Evolutionary conservation across 2,329 filamentous ascomycete genomes (phyloP).

Genomic region (Dactylellina drechsleri): DNA sequence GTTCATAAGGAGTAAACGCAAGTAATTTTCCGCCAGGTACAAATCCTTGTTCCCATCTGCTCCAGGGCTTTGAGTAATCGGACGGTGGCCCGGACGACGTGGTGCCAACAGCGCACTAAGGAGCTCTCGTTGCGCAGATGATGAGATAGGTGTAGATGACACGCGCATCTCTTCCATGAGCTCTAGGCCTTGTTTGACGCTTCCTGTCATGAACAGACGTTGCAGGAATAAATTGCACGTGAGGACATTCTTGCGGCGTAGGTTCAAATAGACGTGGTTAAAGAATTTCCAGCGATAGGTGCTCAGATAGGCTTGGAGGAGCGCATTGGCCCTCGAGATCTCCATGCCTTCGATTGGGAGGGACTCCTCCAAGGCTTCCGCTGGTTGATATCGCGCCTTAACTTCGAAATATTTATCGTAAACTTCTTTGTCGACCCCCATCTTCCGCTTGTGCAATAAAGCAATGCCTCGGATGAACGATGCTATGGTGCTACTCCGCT

Average conservation of each 20-base stretch:
- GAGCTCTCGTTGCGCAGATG: constrained; percentile 55
- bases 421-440: constrained; percentile 23
- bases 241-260: constrained; percentile 40
- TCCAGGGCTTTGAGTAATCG: constrained; percentile 38
- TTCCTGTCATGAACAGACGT: constrained; percentile 43
- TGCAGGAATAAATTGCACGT: constrained; percentile 49
- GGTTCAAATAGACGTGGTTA: constrained; percentile 47
- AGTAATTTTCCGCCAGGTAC: constrained; percentile 49
- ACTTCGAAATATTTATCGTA: constrained; percentile 43
- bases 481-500: constrained; percentile 35
- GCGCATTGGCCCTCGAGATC: constrained; percentile 48
- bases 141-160: constrained; percentile 47
- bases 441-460: constrained; percentile 30
- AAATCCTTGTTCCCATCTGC: constrained; percentile 49
- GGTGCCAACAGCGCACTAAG: constrained; percentile 54
- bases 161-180: constrained; percentile 55
- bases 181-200: constrained; percentile 50
- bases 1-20: constrained; percentile 54
- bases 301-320: constrained; percentile 50
- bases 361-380: constrained; percentile 46
- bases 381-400: constrained; percentile 37
- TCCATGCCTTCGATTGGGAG: constrained; percentile 41
- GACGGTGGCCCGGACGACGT: constrained; percentile 49
- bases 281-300: constrained; percentile 53
- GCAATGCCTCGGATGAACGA: constrained; percentile 42